Evolutionary conservation across 148 eudicot genomes (phyloP).

Genomic region (Chenopodium quinoa): DNA sequence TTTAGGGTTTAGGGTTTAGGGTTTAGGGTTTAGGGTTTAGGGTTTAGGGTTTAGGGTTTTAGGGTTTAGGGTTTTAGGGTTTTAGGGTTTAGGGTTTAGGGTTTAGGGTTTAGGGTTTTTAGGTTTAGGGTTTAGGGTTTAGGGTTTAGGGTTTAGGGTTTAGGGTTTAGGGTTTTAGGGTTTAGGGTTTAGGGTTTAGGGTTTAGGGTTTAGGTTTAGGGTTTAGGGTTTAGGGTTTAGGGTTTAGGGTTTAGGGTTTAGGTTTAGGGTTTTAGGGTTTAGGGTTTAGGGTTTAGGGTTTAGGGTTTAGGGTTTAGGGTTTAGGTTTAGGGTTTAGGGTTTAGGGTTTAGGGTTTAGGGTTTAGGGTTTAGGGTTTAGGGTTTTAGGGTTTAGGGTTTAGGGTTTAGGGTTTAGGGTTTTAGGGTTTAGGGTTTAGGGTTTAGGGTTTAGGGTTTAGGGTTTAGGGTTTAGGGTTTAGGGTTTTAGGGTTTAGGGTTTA

Average conservation of each 20-base stretch:
- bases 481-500: conserved; percentile 13
- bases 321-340: not conserved
- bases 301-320: not conserved
- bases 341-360: not conserved
- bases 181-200: not conserved
- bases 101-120: not conserved
- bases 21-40: not conserved
- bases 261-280: not conserved
- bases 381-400: not conserved
- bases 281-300: not conserved
- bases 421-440: conserved; percentile 9
- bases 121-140: not conserved
- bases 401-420: conserved; percentile 13
- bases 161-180: not conserved
- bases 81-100: not conserved
- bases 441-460: not conserved
- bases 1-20: not conserved
- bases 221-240: not conserved
- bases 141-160: not conserved
- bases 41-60: not conserved
- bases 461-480: not conserved
- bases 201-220: not conserved
- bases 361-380: not conserved
- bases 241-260: not conserved
- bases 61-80: not conserved